Conservation (phyloP, 2,329 filamentous ascomycete species). For the Sporothrix inflata region DNA sequence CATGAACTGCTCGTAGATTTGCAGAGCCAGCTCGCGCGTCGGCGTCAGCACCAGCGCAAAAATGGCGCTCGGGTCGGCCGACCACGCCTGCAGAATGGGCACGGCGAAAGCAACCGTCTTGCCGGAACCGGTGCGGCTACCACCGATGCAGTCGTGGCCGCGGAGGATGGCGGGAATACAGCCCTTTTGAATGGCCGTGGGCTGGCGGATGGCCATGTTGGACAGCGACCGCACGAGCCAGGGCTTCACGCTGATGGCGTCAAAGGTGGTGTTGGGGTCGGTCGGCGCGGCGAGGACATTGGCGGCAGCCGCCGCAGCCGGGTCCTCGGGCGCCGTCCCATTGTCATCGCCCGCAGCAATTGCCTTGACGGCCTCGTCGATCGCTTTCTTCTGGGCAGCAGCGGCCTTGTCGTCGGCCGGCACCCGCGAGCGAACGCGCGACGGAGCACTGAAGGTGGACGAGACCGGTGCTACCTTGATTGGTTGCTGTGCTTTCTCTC, state of each 20-base stretch:
- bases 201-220: slow-evolving; percentile 78
- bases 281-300: slow-evolving; percentile 53
- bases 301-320: slow-evolving; percentile 19
- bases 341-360: background rate
- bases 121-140: slow-evolving; percentile 91
- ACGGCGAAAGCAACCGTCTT: slow-evolving; percentile 97
- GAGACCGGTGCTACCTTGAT: slow-evolving; percentile 40
- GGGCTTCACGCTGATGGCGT: slow-evolving; percentile 71
- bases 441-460: slow-evolving; percentile 55
- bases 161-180: slow-evolving; percentile 92
- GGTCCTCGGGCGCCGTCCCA: background rate
- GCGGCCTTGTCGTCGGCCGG: background rate
- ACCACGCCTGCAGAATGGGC: slow-evolving; percentile 91
- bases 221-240: slow-evolving; percentile 85
- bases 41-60: slow-evolving; percentile 89
- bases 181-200: slow-evolving; percentile 88
- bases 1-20: slow-evolving; percentile 95
- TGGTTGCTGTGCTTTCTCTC: slow-evolving; percentile 36
- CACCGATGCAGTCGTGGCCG: slow-evolving; percentile 92
- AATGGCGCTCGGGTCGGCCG: slow-evolving; percentile 87
- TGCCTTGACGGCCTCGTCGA: slow-evolving; percentile 20
- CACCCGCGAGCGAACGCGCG: slow-evolving; percentile 51
- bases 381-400: slow-evolving; percentile 22
- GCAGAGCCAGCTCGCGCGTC: slow-evolving; percentile 86
- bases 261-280: slow-evolving; percentile 67